Evolutionary conservation across 129 eudicot species (phyloP), one percentile per base, ranked within the genome.

Genomic region (Helichrysum umbraculigerum): DNA sequence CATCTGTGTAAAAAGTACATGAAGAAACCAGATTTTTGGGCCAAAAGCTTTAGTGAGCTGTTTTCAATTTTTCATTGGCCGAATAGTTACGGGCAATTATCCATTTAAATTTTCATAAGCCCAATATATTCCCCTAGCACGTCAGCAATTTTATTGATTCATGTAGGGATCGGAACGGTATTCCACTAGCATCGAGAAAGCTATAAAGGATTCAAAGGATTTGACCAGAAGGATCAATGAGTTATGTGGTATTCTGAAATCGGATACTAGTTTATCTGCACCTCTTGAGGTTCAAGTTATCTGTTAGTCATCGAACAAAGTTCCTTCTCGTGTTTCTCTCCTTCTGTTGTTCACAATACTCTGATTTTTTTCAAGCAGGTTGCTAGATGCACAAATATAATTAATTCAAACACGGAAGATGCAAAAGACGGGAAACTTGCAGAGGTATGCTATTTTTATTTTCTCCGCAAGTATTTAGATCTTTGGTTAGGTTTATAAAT

Each of bases 401-500:
- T 89, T 12, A 91, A 66, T 57, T 97, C 98, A 30, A 94, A 94
- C 83, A 91, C 98, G 16, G 97, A 94, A 77, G 98, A 89, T 68
- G 98, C 97, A 37, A 91, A 94, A 76, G 91, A 94, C 72, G 96
- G 88, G 12, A 94, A 91, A 84, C 91, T 94, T 51, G 98, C 97
- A 17, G 88, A 94, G 93, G 98, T 89, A 87, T 42, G 32, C 12
- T 20, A 7, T 9, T 71, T 29, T 33, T 17, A 11, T 60, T n/a
- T 71, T 35, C 21, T 57, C 51, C 32, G 47, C 50, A 1, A 71
- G 30, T 54, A 71, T 33, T 19, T 6, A 14, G 11, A 8, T 16
- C 21, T 41, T 50, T 30, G 2, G 63, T 44, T 42, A 33, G 34
- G 4, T 70, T 30, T 29, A 65, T 71, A 41, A 11, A 25, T 11